Conservation (phyloP, 768 basidiomycete genomes). For the Clitopilus hobsonii region DNA sequence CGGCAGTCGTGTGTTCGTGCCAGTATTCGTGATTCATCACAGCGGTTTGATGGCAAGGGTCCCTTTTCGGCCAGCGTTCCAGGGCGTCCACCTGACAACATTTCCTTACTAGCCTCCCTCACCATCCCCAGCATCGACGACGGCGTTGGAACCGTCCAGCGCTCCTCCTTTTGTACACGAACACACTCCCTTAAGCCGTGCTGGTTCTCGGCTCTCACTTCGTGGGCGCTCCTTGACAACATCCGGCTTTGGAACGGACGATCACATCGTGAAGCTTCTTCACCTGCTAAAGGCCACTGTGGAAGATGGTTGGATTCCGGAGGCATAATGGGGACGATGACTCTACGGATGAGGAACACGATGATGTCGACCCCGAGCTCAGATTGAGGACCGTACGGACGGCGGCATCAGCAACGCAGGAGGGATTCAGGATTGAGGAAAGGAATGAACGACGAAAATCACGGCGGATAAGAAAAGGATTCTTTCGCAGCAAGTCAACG, state of each 20-base stretch:
- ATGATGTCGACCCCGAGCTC: conserved; percentile 80
- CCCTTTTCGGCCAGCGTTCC: background rate
- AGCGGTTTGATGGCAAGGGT: background rate
- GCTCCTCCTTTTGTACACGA: background rate
- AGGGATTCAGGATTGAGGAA: conserved; percentile 77
- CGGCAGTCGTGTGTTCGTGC: background rate
- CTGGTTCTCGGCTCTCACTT: conserved; percentile 18
- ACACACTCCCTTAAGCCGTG: conserved; percentile 13
- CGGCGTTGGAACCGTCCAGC: background rate
- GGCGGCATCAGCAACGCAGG: conserved; percentile 85
- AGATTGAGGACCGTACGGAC: conserved; percentile 91
- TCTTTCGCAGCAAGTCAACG: conserved; percentile 46
- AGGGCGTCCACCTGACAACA: background rate
- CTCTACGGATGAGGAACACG: conserved; percentile 56
- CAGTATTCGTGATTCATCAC: background rate
- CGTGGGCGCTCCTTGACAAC: conserved; percentile 4
- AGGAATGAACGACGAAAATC: conserved; percentile 57
- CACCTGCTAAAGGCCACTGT: conserved; percentile 29
- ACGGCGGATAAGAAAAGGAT: conserved; percentile 45
- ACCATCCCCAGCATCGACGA: background rate
- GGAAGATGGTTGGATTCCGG: conserved; percentile 34
- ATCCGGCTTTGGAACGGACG: conserved; percentile 9
- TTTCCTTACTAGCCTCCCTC: background rate
- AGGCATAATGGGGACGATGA: conserved; percentile 16
- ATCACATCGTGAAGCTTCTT: conserved; percentile 4